Evolutionary conservation across 73 alveolate genomes (phyloP).

Genomic region (Tetrahymena borealis): DNA sequence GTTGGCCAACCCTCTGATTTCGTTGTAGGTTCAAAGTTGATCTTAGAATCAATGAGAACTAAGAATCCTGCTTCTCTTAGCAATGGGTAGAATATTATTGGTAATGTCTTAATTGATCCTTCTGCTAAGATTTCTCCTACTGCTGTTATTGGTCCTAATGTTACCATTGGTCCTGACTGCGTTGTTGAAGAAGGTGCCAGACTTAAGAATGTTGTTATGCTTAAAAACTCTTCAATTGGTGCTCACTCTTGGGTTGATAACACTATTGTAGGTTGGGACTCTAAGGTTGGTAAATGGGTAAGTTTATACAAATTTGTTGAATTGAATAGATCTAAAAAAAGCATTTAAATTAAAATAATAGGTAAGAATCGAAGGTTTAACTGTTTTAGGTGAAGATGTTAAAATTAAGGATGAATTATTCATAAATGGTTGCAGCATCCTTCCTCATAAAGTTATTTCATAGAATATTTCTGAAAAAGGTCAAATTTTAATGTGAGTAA

Average conservation of each 20-base stretch:
- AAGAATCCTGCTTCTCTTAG: not conserved
- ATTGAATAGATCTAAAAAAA: too few species aligned
- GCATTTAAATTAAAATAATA: too few species aligned
- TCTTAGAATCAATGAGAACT: slow-evolving; percentile 15
- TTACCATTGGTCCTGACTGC: slow-evolving; percentile 90
- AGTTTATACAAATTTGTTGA: too few species aligned
- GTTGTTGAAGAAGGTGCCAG: slow-evolving; percentile 76
- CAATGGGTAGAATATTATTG: slow-evolving; percentile 30
- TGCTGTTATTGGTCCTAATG: slow-evolving; percentile 95
- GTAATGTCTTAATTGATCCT: slow-evolving; percentile 58
- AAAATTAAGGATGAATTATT: slow-evolving; percentile 80
- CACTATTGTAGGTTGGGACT: slow-evolving; percentile 78
- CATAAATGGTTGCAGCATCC: slow-evolving; percentile 72
- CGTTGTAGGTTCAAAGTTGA: slow-evolving; percentile 63
- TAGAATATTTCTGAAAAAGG: slow-evolving; percentile 55
- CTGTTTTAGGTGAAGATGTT: slow-evolving; percentile 94
- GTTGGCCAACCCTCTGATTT: slow-evolving; percentile 97
- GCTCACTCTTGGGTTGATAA: slow-evolving; percentile 59
- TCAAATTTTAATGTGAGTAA: slow-evolving; percentile 48
- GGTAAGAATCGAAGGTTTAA: slow-evolving; percentile 85
- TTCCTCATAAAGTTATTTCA: slow-evolving; percentile 88
- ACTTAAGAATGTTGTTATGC: slow-evolving; percentile 59
- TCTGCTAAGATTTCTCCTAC: slow-evolving; percentile 54
- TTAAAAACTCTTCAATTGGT: slow-evolving; percentile 48
- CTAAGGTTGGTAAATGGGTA: slow-evolving; percentile 71